Conservation (phyloP, 2,329 filamentous ascomycete species). For the Cordyceps tenuipes region DNA sequence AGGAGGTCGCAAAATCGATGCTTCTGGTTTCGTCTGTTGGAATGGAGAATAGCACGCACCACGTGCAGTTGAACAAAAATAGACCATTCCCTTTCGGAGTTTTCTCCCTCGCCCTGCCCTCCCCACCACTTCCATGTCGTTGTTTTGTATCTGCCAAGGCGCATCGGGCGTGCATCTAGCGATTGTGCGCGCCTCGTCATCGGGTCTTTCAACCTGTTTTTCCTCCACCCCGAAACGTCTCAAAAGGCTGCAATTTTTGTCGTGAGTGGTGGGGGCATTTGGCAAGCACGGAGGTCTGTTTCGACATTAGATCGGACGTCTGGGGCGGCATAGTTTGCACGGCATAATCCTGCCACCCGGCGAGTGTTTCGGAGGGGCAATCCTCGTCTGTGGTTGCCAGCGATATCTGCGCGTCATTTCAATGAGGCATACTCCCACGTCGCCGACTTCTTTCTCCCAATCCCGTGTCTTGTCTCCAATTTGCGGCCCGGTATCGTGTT, state of each 20-base stretch:
- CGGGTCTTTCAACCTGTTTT: neutral
- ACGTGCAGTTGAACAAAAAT: constrained; percentile 6
- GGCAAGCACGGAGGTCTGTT: neutral
- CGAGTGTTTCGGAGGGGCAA: neutral
- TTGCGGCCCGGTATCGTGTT: neutral
- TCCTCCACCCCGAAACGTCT: constrained; percentile 2
- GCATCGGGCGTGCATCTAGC: neutral
- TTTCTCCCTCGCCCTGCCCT: neutral
- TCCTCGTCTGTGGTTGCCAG: neutral
- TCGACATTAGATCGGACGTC: neutral
- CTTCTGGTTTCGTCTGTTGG: neutral
- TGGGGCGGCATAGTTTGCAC: neutral
- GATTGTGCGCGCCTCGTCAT: neutral
- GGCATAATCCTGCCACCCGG: neutral
- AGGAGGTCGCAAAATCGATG: neutral
- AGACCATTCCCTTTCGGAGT: neutral
- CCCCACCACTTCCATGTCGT: neutral
- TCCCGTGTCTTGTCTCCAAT: neutral
- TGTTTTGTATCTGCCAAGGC: neutral
- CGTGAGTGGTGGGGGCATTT: neutral
- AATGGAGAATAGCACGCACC: neutral
- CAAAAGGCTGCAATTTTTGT: neutral
- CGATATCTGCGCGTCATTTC: neutral
- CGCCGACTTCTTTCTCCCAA: no score
- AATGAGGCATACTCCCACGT: neutral